phyloP scores from a whole-genome alignment of 441 rosid genomes.

The Hura crepitans region DNA sequence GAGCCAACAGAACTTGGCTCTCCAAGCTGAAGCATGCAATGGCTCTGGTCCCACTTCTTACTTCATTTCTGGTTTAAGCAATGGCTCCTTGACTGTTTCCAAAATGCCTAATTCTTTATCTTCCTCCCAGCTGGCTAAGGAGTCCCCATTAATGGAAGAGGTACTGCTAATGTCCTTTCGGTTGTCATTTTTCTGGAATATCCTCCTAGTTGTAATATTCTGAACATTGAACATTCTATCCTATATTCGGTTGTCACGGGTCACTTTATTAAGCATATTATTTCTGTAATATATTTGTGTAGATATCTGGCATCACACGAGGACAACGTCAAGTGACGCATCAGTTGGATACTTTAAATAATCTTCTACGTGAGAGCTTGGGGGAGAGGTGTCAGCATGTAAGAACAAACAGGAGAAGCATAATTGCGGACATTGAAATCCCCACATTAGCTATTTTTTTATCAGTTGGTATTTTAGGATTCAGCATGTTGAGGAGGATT shows the following conservation, averaged over 20 bases:
- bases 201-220: no score
- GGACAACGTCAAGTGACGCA: constrained; percentile 84
- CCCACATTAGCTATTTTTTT: constrained; percentile 46
- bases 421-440: constrained; percentile 31
- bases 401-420: constrained; percentile 31
- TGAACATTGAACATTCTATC: not conserved
- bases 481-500: constrained; percentile 43
- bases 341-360: constrained; percentile 61
- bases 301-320: constrained; percentile 54
- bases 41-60: constrained; percentile 86
- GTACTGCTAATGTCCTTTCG: constrained; percentile 30
- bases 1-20: constrained; percentile 64
- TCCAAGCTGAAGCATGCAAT: constrained; percentile 61
- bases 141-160: constrained; percentile 75
- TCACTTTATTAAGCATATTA: not conserved
- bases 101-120: constrained; percentile 71
- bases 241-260: not conserved
- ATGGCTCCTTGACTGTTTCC: constrained; percentile 64
- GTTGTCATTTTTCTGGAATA: not conserved
- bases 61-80: constrained; percentile 78
- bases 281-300: not conserved
- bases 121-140: constrained; percentile 74
- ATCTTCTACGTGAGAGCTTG: constrained; percentile 46
- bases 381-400: constrained; percentile 42
- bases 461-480: constrained; percentile 60